phyloP scores from a whole-genome alignment of 2,329 filamentous ascomycete genomes.

The Teratosphaeria nubilosa region DNA sequence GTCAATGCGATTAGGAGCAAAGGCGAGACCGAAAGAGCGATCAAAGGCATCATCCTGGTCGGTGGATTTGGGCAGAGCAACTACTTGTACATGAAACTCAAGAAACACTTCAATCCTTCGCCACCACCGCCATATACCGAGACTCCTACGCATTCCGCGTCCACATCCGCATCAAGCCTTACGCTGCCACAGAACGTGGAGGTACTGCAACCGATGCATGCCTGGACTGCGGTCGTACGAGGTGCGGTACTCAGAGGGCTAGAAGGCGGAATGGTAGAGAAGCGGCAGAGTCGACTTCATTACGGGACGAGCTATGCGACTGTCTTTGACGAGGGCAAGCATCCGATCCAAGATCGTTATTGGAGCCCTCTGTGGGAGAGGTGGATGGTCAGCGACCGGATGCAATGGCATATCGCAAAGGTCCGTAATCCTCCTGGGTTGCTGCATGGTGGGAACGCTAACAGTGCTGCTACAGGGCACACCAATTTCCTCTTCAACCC shows the following conservation, averaged over 20 bases:
- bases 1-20: slow-evolving; percentile 31
- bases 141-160: slow-evolving; percentile 50
- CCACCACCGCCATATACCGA: slow-evolving; percentile 54
- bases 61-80: slow-evolving; percentile 68
- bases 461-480: slow-evolving; percentile 44
- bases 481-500: slow-evolving; percentile 60
- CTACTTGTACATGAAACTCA: slow-evolving; percentile 61
- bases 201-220: slow-evolving; percentile 72
- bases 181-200: slow-evolving; percentile 48
- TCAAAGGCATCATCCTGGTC: slow-evolving; percentile 64
- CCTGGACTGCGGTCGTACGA: slow-evolving; percentile 71
- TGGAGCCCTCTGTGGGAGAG: slow-evolving; percentile 72
- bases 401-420: slow-evolving; percentile 81
- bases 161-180: not conserved
- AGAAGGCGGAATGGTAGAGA: slow-evolving; percentile 65
- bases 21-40: slow-evolving; percentile 21
- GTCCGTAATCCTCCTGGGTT: slow-evolving; percentile 33
- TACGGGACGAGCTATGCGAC: slow-evolving; percentile 77
- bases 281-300: slow-evolving; percentile 61
- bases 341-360: slow-evolving; percentile 62
- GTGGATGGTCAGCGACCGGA: slow-evolving; percentile 74
- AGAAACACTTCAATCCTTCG: slow-evolving; percentile 50
- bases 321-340: slow-evolving; percentile 61
- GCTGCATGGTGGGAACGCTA: not conserved
- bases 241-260: slow-evolving; percentile 66